These are phyloP conservation scores for Sugiyamaella grinbergsii DNA, from an alignment of 1,139 yeast genomes.

Conservation along the genomic window DNA sequence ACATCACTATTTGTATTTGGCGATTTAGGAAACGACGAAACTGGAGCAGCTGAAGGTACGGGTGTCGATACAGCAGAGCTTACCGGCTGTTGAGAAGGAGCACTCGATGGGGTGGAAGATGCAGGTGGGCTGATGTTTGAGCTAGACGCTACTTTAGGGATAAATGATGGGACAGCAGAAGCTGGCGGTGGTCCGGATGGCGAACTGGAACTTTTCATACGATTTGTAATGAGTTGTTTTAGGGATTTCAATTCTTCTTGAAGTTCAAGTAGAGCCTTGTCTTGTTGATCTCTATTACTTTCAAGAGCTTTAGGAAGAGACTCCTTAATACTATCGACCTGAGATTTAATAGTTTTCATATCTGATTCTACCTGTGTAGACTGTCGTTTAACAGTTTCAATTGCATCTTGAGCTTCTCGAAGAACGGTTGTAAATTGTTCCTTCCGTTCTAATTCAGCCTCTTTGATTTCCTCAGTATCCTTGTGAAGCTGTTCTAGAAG, in stretches of 20 bases:
- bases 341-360: slow-evolving; percentile 73
- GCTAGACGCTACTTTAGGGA: too few species aligned
- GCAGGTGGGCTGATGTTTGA: too few species aligned
- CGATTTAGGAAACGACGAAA: too few species aligned
- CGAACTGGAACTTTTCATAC: slow-evolving; percentile 37
- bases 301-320: slow-evolving; percentile 68
- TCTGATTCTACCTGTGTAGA: slow-evolving; percentile 79
- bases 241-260: slow-evolving; percentile 66
- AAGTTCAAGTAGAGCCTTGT: slow-evolving; percentile 57
- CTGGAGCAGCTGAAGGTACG: too few species aligned
- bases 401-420: slow-evolving; percentile 65
- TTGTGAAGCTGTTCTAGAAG: slow-evolving; percentile 68
- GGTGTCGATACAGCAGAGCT: too few species aligned
- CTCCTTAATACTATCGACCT: slow-evolving; percentile 73
- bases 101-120: too few species aligned
- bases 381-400: slow-evolving; percentile 67
- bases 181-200: slow-evolving; percentile 31
- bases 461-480: slow-evolving; percentile 71
- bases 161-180: slow-evolving; percentile 48
- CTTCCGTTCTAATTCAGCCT: slow-evolving; percentile 63
- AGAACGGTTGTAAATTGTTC: slow-evolving; percentile 68
- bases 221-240: slow-evolving; percentile 61
- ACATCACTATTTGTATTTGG: too few species aligned
- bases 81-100: too few species aligned
- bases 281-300: slow-evolving; percentile 57